These are phyloP conservation scores for Botryotinia convoluta DNA, from an alignment of 2,329 filamentous ascomycete genomes.

Conservation along the genomic window DNA sequence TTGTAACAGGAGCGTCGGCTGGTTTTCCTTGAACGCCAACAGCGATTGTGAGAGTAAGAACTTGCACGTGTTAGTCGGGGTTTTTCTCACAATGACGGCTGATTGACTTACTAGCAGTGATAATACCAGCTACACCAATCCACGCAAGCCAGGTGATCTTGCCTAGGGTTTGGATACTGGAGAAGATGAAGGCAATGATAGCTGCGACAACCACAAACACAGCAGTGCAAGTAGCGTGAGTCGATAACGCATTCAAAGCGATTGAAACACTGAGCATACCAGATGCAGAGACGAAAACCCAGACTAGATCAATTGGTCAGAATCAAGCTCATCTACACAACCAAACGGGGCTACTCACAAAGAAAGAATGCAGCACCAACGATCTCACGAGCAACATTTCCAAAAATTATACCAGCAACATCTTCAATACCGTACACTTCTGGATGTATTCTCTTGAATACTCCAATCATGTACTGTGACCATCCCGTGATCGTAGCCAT, in stretches of 20 bases:
- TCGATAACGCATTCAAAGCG: conserved; percentile 56
- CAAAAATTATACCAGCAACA: conserved; percentile 8
- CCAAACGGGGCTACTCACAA: conserved; percentile 28
- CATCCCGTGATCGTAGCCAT: conserved; percentile 42
- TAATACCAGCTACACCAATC: conserved; percentile 58
- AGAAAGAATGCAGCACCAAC: conserved; percentile 10
- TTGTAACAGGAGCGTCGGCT: conserved; percentile 33
- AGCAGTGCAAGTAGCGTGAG: conserved; percentile 57
- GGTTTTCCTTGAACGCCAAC: conserved; percentile 46
- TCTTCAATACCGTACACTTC: conserved; percentile 44
- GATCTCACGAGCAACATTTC: conserved; percentile 2
- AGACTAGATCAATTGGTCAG: conserved; percentile 29
- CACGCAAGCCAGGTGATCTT: conserved; percentile 62
- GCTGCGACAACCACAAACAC: conserved; percentile 55
- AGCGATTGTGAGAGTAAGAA: conserved; percentile 52
- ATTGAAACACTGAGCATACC: conserved; percentile 18
- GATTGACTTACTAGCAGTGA: conserved; percentile 42
- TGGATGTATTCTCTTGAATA: conserved; percentile 41
- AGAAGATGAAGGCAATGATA: conserved; percentile 47
- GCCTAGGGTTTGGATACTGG: conserved; percentile 56
- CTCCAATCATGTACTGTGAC: conserved; percentile 53
- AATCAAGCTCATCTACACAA: conserved; percentile 56
- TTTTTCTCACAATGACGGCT: not conserved
- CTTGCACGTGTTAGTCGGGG: conserved; percentile 24
- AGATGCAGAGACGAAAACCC: conserved; percentile 36